These are phyloP conservation scores for Phaeosphaeria sp. DNA, from an alignment of 2,329 filamentous ascomycete genomes.

Conservation along the genomic window DNA sequence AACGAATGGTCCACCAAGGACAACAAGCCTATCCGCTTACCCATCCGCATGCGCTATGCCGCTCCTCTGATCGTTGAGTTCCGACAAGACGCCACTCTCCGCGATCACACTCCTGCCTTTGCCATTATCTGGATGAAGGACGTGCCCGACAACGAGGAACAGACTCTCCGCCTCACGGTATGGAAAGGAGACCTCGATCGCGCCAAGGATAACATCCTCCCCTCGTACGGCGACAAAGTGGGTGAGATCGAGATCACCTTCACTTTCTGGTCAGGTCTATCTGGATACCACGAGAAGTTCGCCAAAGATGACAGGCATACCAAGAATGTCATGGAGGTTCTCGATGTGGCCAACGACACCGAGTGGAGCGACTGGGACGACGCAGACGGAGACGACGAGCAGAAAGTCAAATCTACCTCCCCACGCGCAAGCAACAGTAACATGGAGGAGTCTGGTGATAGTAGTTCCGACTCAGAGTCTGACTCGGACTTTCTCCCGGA, in stretches of 20 bases:
- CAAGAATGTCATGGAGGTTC: slow-evolving; percentile 67
- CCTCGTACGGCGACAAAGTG: slow-evolving; percentile 63
- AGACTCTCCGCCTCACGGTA: slow-evolving; percentile 64
- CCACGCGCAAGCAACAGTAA: neutral
- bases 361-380: slow-evolving; percentile 50
- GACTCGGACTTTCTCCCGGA: slow-evolving; percentile 26
- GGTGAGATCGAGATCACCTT: slow-evolving; percentile 65
- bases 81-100: slow-evolving; percentile 60
- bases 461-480: slow-evolving; percentile 32
- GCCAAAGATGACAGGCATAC: slow-evolving; percentile 64
- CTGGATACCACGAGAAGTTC: slow-evolving; percentile 64
- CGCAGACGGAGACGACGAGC: slow-evolving; percentile 28
- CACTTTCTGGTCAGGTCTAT: slow-evolving; percentile 68
- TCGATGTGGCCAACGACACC: slow-evolving; percentile 67
- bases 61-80: slow-evolving; percentile 65
- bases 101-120: slow-evolving; percentile 67
- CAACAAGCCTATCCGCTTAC: slow-evolving; percentile 57
- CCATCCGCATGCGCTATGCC: slow-evolving; percentile 68
- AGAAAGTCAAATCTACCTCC: slow-evolving; percentile 7
- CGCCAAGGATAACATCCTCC: slow-evolving; percentile 56
- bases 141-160: slow-evolving; percentile 71
- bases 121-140: slow-evolving; percentile 73
- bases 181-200: slow-evolving; percentile 71
- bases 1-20: slow-evolving; percentile 60
- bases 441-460: slow-evolving; percentile 28